Percentiles rank a stretch among this genome's conserved stretches.
Evolutionary conservation across 352 stramenopile species (phyloP).

Genomic region (Saprolegnia diclina): DNA sequence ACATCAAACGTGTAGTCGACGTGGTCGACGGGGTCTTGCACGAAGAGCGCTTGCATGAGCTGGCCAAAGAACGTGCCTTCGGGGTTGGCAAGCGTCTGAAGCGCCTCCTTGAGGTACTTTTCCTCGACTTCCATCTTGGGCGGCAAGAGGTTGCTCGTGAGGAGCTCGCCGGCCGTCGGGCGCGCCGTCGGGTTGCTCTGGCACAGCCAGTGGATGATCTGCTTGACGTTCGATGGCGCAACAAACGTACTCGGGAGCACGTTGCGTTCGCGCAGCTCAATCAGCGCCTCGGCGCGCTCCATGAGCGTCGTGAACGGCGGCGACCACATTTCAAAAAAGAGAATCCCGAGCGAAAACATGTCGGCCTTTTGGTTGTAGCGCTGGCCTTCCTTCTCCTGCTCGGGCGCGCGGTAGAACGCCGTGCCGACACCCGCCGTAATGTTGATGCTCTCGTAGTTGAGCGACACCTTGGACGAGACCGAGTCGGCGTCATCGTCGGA

Average conservation of each 20-base stretch:
- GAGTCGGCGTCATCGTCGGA: slow-evolving; percentile 18
- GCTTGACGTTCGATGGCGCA: slow-evolving; percentile 77
- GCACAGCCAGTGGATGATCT: slow-evolving; percentile 85
- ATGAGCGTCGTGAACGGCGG: slow-evolving; percentile 88
- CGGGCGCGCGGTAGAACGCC: slow-evolving; percentile 92
- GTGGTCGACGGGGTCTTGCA: slow-evolving; percentile 67
- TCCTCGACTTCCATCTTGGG: slow-evolving; percentile 81
- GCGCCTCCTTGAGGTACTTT: slow-evolving; percentile 72
- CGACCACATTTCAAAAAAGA: slow-evolving; percentile 96
- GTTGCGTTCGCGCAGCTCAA: slow-evolving; percentile 63
- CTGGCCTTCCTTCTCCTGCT: slow-evolving; percentile 87
- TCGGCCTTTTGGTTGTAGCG: slow-evolving; percentile 89
- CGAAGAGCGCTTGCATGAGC: slow-evolving; percentile 71
- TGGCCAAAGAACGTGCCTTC: slow-evolving; percentile 86
- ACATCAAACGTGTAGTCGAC: slow-evolving; percentile 86
- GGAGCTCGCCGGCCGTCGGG: slow-evolving; percentile 63
- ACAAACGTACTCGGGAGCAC: slow-evolving; percentile 45
- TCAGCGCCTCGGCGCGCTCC: slow-evolving; percentile 80
- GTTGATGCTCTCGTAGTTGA: slow-evolving; percentile 37
- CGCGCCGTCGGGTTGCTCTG: slow-evolving; percentile 62
- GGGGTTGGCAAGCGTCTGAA: slow-evolving; percentile 82
- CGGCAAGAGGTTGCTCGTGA: slow-evolving; percentile 60
- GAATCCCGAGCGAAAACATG: slow-evolving; percentile 93
- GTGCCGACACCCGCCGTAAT: slow-evolving; percentile 94
- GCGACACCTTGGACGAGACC: slow-evolving; percentile 18